Percentiles rank a stretch among this genome's conserved stretches.
These are phyloP conservation scores for Pestalotiopsis sp. DNA, from an alignment of 2,329 filamentous ascomycete species.

Conservation along the genomic window DNA sequence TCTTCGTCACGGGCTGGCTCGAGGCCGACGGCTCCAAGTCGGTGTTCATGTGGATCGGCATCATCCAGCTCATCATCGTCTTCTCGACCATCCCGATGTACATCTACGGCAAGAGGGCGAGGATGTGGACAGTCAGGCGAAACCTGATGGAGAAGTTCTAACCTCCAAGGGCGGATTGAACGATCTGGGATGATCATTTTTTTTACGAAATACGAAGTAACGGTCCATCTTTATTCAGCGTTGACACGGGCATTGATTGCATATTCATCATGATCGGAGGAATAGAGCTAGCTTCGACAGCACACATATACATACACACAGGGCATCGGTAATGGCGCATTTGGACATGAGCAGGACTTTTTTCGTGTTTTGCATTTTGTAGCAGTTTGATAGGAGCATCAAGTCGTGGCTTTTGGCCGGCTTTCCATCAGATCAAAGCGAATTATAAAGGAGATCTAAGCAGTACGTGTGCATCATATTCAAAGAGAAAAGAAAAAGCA, in stretches of 20 bases:
- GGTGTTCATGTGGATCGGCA: conserved; percentile 81
- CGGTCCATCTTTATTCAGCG: not conserved
- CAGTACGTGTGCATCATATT: too few species aligned
- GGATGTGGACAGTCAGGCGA: conserved; percentile 92
- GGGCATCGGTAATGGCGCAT: not conserved
- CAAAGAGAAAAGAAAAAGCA: too few species aligned
- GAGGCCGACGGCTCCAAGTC: conserved; percentile 71
- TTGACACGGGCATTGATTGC: not conserved
- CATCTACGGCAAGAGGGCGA: conserved; percentile 84
- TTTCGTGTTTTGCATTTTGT: not conserved
- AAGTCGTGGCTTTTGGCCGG: not conserved
- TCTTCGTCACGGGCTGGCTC: conserved; percentile 89
- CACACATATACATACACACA: not conserved
- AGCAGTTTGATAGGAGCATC: not conserved
- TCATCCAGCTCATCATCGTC: conserved; percentile 80
- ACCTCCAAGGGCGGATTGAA: not conserved
- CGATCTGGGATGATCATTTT: not conserved
- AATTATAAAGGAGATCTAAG: not conserved
- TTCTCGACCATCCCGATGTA: conserved; percentile 87
- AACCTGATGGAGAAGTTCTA: conserved; percentile 80
- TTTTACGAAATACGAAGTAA: not conserved
- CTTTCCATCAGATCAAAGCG: not conserved
- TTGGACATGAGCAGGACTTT: not conserved
- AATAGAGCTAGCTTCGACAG: not conserved
- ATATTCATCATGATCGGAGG: not conserved